Evolutionary conservation across 768 basidiomycete genomes (phyloP).

Genomic region (Agrocybe praecox): DNA sequence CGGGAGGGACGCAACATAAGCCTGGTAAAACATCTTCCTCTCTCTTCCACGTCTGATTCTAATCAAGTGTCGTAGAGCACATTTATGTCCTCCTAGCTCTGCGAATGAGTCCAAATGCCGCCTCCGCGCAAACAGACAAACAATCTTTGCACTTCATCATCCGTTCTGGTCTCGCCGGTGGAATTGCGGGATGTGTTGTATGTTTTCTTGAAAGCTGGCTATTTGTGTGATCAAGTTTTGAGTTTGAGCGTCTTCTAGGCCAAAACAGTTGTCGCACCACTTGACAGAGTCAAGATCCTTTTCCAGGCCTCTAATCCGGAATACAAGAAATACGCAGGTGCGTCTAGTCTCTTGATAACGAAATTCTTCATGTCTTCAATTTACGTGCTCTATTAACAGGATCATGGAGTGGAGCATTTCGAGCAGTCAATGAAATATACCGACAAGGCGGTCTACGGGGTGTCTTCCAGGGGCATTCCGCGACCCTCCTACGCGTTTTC

Average conservation of each 20-base stretch:
- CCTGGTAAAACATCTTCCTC: background rate
- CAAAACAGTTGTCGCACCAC: conserved; percentile 92
- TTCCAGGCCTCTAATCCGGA: conserved; percentile 98
- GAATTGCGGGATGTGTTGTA: conserved; percentile 92
- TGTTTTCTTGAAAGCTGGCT: conserved; percentile 32
- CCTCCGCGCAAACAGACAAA: conserved; percentile 48
- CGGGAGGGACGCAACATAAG: conserved; percentile 7
- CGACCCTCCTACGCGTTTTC: conserved; percentile 91
- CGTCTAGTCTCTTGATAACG: conserved; percentile 18
- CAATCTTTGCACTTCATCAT: conserved; percentile 62
- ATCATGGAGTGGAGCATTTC: conserved; percentile 82
- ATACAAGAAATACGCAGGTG: conserved; percentile 91
- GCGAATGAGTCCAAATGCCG: conserved; percentile 67
- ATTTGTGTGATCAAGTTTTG: conserved; percentile 8
- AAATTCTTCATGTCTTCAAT: background rate
- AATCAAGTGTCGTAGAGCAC: conserved; percentile 9
- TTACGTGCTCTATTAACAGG: conserved; percentile 45
- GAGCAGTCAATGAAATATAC: conserved; percentile 77
- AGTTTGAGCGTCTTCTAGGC: conserved; percentile 53
- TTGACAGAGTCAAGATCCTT: conserved; percentile 98
- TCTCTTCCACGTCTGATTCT: conserved; percentile 1
- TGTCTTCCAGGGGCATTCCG: conserved; percentile 94
- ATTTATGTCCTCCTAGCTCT: conserved; percentile 36
- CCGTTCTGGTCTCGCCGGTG: conserved; percentile 89
- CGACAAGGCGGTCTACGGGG: conserved; percentile 70